Percentiles rank a stretch among this genome's conserved stretches.
Conservation (phyloP, 768 basidiomycete species). For the Suillus luteus region DNA sequence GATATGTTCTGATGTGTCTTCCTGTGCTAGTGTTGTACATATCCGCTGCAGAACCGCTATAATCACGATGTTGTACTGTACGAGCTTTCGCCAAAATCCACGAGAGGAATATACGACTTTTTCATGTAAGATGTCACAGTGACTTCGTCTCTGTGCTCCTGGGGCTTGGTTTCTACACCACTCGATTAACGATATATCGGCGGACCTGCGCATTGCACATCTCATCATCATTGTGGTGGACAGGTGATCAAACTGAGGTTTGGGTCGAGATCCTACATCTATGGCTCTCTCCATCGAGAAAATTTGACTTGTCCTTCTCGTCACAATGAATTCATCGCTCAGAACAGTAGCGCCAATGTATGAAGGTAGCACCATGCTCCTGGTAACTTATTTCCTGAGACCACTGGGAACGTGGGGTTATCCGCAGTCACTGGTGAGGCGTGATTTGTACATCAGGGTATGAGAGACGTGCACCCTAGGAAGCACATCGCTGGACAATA, state of each 20-base stretch:
- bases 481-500: not conserved
- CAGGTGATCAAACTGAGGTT: too few species aligned
- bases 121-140: not conserved
- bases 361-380: too few species aligned
- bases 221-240: too few species aligned
- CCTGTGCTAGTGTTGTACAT: slow-evolving; percentile 66
- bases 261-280: too few species aligned
- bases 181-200: not conserved
- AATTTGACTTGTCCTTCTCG: too few species aligned
- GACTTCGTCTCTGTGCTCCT: not conserved
- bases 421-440: not conserved
- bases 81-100: not conserved
- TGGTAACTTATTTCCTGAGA: not conserved
- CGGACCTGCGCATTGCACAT: not conserved
- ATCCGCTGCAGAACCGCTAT: slow-evolving; percentile 66
- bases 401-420: not conserved
- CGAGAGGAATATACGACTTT: not conserved
- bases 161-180: not conserved
- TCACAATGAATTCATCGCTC: too few species aligned
- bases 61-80: slow-evolving; percentile 18
- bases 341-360: too few species aligned
- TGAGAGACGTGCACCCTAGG: not conserved
- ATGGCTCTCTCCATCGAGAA: too few species aligned
- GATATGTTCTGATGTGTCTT: slow-evolving; percentile 1
- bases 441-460: not conserved